Evolutionary conservation across 768 basidiomycete species (phyloP).

Genomic region (Tylopilus plumbeoviolaceoides): DNA sequence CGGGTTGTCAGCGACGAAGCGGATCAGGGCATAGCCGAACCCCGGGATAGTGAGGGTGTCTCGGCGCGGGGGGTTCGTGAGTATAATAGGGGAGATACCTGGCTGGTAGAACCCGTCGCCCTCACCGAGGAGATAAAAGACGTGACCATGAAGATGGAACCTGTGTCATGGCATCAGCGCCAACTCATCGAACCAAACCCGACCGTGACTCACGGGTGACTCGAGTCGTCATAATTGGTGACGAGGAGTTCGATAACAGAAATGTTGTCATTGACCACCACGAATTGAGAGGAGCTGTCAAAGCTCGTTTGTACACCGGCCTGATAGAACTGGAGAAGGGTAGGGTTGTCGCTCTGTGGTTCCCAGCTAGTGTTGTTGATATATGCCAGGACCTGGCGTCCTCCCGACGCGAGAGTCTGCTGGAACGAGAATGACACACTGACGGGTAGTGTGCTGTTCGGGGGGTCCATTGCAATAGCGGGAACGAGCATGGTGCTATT

Average conservation of each 20-base stretch:
- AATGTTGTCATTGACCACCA: conserved; percentile 25
- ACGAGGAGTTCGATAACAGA: conserved; percentile 25
- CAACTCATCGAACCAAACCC: background rate
- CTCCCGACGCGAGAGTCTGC: conserved; percentile 25
- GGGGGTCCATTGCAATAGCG: conserved; percentile 22
- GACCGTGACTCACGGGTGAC: conserved; percentile 26
- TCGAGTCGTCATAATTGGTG: conserved; percentile 26
- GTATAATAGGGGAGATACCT: conserved; percentile 26
- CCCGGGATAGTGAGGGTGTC: conserved; percentile 41
- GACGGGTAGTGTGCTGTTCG: conserved; percentile 24
- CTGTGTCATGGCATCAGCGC: conserved; percentile 3
- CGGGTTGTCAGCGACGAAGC: conserved; percentile 42
- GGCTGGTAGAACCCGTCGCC: conserved; percentile 33
- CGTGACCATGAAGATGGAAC: conserved; percentile 39
- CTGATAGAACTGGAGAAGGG: conserved; percentile 25
- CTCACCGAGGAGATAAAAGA: conserved; percentile 33
- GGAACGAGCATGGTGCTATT: conserved; percentile 31
- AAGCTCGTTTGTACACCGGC: conserved; percentile 25
- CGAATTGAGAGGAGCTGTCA: conserved; percentile 20
- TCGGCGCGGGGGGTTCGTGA: conserved; percentile 36
- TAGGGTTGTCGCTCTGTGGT: conserved; percentile 23
- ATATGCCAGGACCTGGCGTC: conserved; percentile 20
- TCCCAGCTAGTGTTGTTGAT: conserved; percentile 29
- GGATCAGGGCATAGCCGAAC: conserved; percentile 34
- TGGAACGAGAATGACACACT: conserved; percentile 22